These are phyloP conservation scores for Candida tibetensis DNA, from an alignment of 805 yeast genomes.

Conservation along the genomic window DNA sequence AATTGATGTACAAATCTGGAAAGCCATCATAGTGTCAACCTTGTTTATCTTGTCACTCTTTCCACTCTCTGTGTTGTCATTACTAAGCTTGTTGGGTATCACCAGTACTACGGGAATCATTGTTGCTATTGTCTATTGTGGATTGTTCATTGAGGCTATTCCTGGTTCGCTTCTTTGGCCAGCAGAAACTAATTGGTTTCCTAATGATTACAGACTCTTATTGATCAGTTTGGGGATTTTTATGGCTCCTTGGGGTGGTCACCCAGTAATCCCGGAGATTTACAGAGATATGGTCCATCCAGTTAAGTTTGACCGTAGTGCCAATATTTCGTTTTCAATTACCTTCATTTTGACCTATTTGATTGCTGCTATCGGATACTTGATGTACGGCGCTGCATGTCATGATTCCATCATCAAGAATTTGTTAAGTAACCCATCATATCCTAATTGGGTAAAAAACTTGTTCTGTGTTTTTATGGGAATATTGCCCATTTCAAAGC, in stretches of 20 bases:
- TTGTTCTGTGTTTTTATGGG: conserved; percentile 68
- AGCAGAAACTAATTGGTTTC: conserved; percentile 68
- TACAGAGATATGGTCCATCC: conserved; percentile 73
- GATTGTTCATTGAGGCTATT: conserved; percentile 52
- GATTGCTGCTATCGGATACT: conserved; percentile 64
- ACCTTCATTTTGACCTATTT: conserved; percentile 58
- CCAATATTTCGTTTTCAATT: conserved; percentile 56
- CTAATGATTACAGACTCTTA: conserved; percentile 48
- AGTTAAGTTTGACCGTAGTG: conserved; percentile 49
- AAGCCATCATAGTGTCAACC: conserved; percentile 29
- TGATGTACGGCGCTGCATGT: conserved; percentile 52
- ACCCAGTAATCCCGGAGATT: conserved; percentile 73
- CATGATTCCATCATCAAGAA: conserved; percentile 53
- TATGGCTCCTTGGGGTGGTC: conserved; percentile 85
- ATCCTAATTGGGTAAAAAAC: conserved; percentile 47
- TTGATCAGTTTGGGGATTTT: conserved; percentile 64
- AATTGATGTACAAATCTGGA: conserved; percentile 10
- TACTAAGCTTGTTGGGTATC: conserved; percentile 69
- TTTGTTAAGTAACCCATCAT: conserved; percentile 44
- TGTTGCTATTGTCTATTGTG: conserved; percentile 55
- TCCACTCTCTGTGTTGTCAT: conserved; percentile 70
- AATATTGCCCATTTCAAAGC: conserved; percentile 78
- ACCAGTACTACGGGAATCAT: conserved; percentile 67
- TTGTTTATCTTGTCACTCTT: conserved; percentile 56
- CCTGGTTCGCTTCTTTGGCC: conserved; percentile 76